Conservation (phyloP, 768 basidiomycete species). For the Pisolithus orientalis region DNA sequence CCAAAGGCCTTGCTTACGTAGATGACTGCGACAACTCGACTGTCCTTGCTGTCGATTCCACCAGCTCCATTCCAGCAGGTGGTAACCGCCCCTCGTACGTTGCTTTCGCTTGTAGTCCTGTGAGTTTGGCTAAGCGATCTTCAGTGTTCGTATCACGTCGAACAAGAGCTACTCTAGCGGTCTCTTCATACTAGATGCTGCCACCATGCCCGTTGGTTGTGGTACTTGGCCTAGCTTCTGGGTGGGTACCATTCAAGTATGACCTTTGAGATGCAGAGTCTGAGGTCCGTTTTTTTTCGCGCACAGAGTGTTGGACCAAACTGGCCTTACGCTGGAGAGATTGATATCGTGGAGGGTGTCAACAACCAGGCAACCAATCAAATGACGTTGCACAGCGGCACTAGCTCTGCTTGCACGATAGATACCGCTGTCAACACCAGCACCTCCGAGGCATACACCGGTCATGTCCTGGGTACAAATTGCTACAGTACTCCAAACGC, state of each 20-base stretch:
- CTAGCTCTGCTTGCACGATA: slow-evolving; percentile 32
- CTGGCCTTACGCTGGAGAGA: slow-evolving; percentile 55
- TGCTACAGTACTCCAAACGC: slow-evolving; percentile 36
- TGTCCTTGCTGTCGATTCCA: slow-evolving; percentile 59
- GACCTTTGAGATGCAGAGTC: background rate
- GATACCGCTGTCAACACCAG: slow-evolving; percentile 8
- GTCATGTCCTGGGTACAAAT: slow-evolving; percentile 16
- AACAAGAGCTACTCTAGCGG: slow-evolving; percentile 59
- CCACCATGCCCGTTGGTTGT: slow-evolving; percentile 66
- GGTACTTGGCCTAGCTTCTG: slow-evolving; percentile 57
- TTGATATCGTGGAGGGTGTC: slow-evolving; percentile 73
- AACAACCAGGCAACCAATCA: slow-evolving; percentile 53
- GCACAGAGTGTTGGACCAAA: slow-evolving; percentile 39
- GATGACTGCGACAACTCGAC: slow-evolving; percentile 47
- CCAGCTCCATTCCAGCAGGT: slow-evolving; percentile 39
- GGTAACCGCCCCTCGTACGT: slow-evolving; percentile 50
- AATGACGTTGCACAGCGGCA: slow-evolving; percentile 57
- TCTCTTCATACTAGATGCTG: slow-evolving; percentile 70
- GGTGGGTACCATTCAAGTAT: slow-evolving; percentile 33
- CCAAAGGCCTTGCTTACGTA: slow-evolving; percentile 54
- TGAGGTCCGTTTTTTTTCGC: slow-evolving; percentile 1
- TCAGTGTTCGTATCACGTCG: slow-evolving; percentile 61
- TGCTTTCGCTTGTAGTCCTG: background rate
- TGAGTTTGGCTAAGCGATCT: slow-evolving; percentile 1
- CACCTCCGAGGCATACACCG: slow-evolving; percentile 11